Evolutionary conservation across 768 basidiomycete species (phyloP), one percentile per base, ranked within the genome.

Genomic region (Podaxis sp.): DNA sequence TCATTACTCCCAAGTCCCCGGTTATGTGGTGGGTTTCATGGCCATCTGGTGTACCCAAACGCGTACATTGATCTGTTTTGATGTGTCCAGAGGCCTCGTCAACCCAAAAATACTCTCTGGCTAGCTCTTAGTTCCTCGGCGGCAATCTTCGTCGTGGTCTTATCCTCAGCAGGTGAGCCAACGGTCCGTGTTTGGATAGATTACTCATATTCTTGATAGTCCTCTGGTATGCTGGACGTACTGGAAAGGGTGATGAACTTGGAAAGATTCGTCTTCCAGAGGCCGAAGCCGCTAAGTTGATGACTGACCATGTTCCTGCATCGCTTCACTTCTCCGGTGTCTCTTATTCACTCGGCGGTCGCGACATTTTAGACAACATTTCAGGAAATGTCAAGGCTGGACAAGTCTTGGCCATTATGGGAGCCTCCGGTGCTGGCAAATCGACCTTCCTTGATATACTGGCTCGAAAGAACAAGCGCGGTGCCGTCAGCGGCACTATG

Each of bases 401-500:
- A 5, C 90, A 95, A 71, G 78, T 98, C 54, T 87, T 95, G 77
- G 96, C 95, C 0, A 91, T 98, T 66, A 95, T 98, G 90, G 96
- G 96, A 61, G 93, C 95, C 0, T 96, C 94, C 0, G 96, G 95
- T 18, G 94, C 95, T 0, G 96, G 96, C 48, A 98, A 98, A 73
- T 95, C 94, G 2, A 98, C 97, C 0, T 83, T 98, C 67, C 86
- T 99, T 50, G 97, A 99, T 70, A 95, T 98, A 63, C 85, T 99
- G 18, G 97, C 96, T 9, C 81, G 92, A 55, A 95, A 94, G 73
- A 76, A 82, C 63, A 98, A 98, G 76, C 81, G 88, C 13, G 97
- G 97, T 0, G 60, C 67, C 1, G 90, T 95, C 5, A 71, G 73
- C 37, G 95, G 95, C 2, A 80, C 80, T 28, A 89, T 88, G 38